phyloP scores from a whole-genome alignment of 2,329 filamentous ascomycete species.

The Colletotrichum cuscutae region DNA sequence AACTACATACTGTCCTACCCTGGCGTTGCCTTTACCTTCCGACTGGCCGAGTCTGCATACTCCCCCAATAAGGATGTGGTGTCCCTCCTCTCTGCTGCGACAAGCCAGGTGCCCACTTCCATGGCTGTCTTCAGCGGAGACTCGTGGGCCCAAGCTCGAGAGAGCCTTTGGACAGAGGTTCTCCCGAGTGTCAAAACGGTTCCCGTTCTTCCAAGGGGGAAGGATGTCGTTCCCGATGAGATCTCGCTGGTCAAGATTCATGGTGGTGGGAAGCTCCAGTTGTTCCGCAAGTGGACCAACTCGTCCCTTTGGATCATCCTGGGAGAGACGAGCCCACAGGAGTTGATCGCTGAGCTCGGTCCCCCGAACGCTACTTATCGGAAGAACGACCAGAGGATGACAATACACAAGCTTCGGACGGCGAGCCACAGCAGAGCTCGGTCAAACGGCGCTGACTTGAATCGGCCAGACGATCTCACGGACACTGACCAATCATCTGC shows the following conservation, averaged over 20 bases:
- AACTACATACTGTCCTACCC: conserved; percentile 94
- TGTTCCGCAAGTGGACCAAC: conserved; percentile 77
- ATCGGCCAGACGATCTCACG: conserved; percentile 66
- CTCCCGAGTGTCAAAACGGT: conserved; percentile 80
- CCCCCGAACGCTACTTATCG: conserved; percentile 94
- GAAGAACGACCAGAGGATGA: conserved; percentile 89
- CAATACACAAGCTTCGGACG: conserved; percentile 78
- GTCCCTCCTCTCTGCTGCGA: conserved; percentile 78
- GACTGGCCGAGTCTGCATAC: conserved; percentile 78
- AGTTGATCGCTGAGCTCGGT: conserved; percentile 88
- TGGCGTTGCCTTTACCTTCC: conserved; percentile 92
- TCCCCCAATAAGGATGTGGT: conserved; percentile 84
- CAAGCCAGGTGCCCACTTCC: conserved; percentile 79
- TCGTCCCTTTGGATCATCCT: conserved; percentile 77
- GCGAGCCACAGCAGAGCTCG: conserved; percentile 61
- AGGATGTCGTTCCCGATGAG: conserved; percentile 88
- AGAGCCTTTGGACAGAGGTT: conserved; percentile 78
- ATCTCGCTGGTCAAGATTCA: conserved; percentile 83
- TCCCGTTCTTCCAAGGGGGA: conserved; percentile 74
- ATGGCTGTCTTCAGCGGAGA: conserved; percentile 93
- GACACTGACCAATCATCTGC: conserved; percentile 82
- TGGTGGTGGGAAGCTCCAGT: conserved; percentile 81
- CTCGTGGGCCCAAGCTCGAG: conserved; percentile 88
- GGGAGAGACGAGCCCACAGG: conserved; percentile 90
- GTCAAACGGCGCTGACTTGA: conserved; percentile 55